These are phyloP conservation scores for Phallus indusiatus DNA, from an alignment of 768 basidiomycete genomes.

Conservation along the genomic window DNA sequence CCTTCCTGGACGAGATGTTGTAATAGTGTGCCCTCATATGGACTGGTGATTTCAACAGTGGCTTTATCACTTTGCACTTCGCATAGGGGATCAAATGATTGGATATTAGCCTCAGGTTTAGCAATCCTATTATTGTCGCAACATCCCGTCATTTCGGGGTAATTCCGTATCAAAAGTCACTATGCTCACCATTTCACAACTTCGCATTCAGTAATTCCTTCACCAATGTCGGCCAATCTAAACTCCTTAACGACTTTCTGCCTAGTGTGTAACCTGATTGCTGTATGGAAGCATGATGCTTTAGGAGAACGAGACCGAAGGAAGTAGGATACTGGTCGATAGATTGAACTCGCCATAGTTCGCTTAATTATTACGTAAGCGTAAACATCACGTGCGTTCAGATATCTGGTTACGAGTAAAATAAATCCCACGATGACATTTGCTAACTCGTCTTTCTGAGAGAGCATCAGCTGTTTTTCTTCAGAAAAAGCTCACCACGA, in stretches of 20 bases:
- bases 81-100: constrained; percentile 57
- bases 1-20: constrained; percentile 72
- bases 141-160: neutral
- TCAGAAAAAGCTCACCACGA: neutral
- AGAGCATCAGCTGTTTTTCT: neutral
- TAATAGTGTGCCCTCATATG: constrained; percentile 67
- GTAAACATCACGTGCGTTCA: neutral
- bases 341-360: no score
- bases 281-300: neutral
- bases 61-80: constrained; percentile 90
- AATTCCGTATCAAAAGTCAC: neutral
- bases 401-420: neutral
- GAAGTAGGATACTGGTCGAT: no score
- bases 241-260: constrained; percentile 3
- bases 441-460: neutral
- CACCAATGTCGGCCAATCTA: constrained; percentile 71
- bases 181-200: constrained; percentile 69
- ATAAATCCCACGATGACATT: neutral
- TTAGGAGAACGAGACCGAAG: neutral
- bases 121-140: constrained; percentile 44
- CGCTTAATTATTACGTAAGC: neutral
- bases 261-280: neutral
- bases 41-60: constrained; percentile 83
- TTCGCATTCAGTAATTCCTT: constrained; percentile 88
- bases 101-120: constrained; percentile 37